Evolutionary conservation across 352 stramenopile genomes (phyloP).

Genomic region (Pythium monospermum): DNA sequence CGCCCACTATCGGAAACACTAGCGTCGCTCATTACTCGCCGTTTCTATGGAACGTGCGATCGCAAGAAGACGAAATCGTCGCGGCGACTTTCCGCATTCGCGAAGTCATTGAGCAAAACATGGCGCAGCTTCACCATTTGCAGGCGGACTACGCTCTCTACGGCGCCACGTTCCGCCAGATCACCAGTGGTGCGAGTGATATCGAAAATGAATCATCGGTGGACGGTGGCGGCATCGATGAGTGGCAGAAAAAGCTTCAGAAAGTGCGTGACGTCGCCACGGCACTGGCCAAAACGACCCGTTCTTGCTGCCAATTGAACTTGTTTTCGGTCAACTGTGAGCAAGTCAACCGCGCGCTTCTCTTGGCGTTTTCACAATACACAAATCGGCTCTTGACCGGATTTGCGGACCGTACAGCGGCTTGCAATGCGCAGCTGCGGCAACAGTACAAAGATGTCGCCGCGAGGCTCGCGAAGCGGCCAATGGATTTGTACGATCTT

Average conservation of each 20-base stretch:
- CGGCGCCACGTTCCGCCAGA: conserved; percentile 25
- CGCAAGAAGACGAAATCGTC: conserved; percentile 57
- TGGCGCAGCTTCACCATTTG: conserved; percentile 32
- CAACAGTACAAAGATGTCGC: conserved; percentile 77
- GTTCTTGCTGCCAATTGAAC: conserved; percentile 24
- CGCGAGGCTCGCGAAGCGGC: conserved; percentile 48
- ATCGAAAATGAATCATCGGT: not conserved
- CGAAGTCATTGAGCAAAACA: conserved; percentile 54
- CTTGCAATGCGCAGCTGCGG: conserved; percentile 46
- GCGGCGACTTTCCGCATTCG: conserved; percentile 52
- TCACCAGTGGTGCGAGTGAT: conserved; percentile 10
- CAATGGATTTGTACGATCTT: conserved; percentile 67
- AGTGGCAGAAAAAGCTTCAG: conserved; percentile 26
- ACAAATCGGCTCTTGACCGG: conserved; percentile 29
- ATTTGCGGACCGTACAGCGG: conserved; percentile 48
- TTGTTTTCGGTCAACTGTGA: conserved; percentile 53
- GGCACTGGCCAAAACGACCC: conserved; percentile 22
- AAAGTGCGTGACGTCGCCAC: conserved; percentile 21
- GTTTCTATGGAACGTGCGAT: conserved; percentile 67
- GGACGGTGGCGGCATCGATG: conserved; percentile 1
- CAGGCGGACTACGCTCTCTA: conserved; percentile 39
- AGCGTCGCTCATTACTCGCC: conserved; percentile 20
- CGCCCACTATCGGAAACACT: too few species aligned
- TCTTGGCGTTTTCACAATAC: conserved; percentile 37
- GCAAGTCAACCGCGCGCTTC: conserved; percentile 36